Conservation (phyloP, 164 flowering plant species). For the Magnolia officinalis region DNA sequence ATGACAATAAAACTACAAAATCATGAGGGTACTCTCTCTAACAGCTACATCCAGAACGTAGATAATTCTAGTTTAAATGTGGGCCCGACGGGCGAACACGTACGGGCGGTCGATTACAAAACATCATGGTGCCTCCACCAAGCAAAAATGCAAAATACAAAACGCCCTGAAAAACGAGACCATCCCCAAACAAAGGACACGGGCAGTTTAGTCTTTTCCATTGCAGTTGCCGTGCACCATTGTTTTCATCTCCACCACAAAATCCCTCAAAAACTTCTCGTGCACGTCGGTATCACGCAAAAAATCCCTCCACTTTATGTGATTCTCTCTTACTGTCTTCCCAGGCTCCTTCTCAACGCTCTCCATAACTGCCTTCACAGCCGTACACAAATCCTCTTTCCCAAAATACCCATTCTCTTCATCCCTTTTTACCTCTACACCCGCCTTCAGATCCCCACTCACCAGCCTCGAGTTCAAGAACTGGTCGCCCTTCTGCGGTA, state of each 20-base stretch:
- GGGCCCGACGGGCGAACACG: too few relatives aligned
- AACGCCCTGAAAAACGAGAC: too few relatives aligned
- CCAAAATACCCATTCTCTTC: slow-evolving; percentile 10
- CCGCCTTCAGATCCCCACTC: slow-evolving; percentile 9
- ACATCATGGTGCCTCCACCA: too few relatives aligned
- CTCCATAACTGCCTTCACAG: slow-evolving; percentile 9
- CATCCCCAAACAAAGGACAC: too few relatives aligned
- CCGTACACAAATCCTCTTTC: slow-evolving; percentile 7
- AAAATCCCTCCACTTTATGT: neutral
- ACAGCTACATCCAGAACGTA: too few relatives aligned
- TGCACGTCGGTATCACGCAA: slow-evolving; percentile 4
- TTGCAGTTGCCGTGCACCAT: neutral
- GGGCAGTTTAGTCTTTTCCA: too few relatives aligned
- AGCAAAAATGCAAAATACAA: too few relatives aligned
- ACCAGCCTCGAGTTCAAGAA: slow-evolving; percentile 16
- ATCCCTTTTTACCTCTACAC: slow-evolving; percentile 13
- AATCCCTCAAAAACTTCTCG: neutral
- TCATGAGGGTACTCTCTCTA: too few relatives aligned
- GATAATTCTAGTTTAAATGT: too few relatives aligned
- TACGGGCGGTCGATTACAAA: too few relatives aligned
- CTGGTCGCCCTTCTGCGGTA: slow-evolving; percentile 32
- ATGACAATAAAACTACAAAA: too few relatives aligned
- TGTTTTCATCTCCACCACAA: slow-evolving; percentile 2
- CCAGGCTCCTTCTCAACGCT: neutral
- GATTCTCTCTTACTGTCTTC: slow-evolving; percentile 1